Percentiles rank a stretch among this genome's conserved stretches.
Conservation (phyloP, 192 early-diverging fungal genomes). For the Gryganskiella cystojenkinii region DNA sequence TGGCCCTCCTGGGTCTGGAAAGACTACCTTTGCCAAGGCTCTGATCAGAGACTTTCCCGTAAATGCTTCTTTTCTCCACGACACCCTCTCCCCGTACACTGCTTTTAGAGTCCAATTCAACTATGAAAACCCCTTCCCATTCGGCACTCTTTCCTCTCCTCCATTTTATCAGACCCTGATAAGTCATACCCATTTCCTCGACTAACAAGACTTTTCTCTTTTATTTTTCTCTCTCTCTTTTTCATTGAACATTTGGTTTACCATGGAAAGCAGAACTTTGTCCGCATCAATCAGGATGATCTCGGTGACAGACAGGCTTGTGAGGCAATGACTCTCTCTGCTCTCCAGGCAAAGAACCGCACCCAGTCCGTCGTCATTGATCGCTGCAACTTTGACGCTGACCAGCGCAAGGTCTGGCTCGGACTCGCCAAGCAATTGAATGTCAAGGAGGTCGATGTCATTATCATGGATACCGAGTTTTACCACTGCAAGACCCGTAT, state of each 20-base stretch:
- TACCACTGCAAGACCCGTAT: conserved; percentile 71
- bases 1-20: conserved; percentile 82
- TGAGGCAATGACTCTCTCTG: conserved; percentile 60
- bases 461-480: conserved; percentile 73
- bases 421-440: conserved; percentile 68
- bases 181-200: no score
- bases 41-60: conserved; percentile 49
- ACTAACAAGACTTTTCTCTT: background rate
- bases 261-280: conserved; percentile 57
- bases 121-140: no score
- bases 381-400: conserved; percentile 82
- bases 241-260: conserved; percentile 13
- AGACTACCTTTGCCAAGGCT: conserved; percentile 73
- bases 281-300: conserved; percentile 82
- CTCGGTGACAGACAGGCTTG: conserved; percentile 72
- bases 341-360: conserved; percentile 48
- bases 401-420: conserved; percentile 79
- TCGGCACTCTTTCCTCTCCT: no score
- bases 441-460: conserved; percentile 66
- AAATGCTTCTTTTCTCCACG: conserved; percentile 8
- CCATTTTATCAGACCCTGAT: no score
- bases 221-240: background rate
- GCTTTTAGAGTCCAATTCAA: background rate
- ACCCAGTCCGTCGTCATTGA: conserved; percentile 78
- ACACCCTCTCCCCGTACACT: background rate